Percentiles rank a stretch among this genome's conserved stretches.
phyloP scores from a whole-genome alignment of 768 basidiomycete genomes.

The Lentinula aciculospora region DNA sequence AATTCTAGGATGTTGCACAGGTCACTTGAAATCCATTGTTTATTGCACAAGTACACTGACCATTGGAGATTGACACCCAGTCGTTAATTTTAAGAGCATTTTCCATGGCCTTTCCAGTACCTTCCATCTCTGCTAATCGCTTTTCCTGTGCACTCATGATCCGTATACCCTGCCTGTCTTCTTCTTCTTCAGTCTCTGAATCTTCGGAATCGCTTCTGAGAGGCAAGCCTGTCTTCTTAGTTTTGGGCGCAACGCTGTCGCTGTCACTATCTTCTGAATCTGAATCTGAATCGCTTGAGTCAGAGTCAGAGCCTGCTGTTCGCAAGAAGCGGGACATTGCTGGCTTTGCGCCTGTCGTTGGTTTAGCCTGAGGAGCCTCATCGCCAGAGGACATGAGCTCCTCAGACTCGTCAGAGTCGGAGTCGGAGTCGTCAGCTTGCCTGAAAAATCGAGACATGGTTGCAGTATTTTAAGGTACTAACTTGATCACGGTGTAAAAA shows the following conservation, averaged over 20 bases:
- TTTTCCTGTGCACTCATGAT: conserved; percentile 91
- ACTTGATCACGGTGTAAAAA: background rate
- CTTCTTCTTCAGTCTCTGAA: conserved; percentile 59
- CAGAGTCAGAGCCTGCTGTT: conserved; percentile 57
- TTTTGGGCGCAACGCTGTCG: conserved; percentile 42
- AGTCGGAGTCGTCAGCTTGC: conserved; percentile 78
- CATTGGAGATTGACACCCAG: conserved; percentile 88
- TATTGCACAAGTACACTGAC: conserved; percentile 35
- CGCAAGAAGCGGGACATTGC: conserved; percentile 79
- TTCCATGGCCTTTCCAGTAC: conserved; percentile 84
- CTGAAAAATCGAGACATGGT: conserved; percentile 88
- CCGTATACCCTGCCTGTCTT: conserved; percentile 61
- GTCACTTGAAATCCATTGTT: background rate
- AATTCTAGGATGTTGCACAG: conserved; percentile 56
- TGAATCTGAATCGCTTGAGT: conserved; percentile 52
- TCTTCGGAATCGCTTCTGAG: conserved; percentile 41
- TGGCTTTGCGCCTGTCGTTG: conserved; percentile 40
- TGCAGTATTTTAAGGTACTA: background rate
- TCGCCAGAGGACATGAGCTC: conserved; percentile 75
- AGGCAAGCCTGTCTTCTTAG: conserved; percentile 31
- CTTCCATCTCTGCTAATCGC: conserved; percentile 92
- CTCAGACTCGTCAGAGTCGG: conserved; percentile 65
- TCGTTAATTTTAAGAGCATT: conserved; percentile 96
- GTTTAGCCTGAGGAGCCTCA: conserved; percentile 42
- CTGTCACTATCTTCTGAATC: conserved; percentile 54